Conservation (phyloP, 108 stramenopile species). For the Skeletonema potamos region DNA sequence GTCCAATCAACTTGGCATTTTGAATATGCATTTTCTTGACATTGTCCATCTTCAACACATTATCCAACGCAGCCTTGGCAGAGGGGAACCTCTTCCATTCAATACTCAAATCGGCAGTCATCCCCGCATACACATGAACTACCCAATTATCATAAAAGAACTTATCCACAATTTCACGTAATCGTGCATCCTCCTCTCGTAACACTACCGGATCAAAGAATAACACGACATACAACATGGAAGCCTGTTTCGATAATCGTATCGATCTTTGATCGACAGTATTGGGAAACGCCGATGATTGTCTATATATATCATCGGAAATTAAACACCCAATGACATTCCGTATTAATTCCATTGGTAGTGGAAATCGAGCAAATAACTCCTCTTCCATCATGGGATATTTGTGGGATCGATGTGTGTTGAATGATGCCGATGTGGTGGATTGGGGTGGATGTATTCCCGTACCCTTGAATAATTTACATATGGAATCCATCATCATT, state of each 20-base stretch:
- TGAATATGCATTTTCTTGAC: constrained; percentile 31
- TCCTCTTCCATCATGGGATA: constrained; percentile 37
- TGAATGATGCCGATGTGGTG: constrained; percentile 6
- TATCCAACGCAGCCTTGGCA: constrained; percentile 51
- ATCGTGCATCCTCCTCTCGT: constrained; percentile 28
- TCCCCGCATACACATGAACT: constrained; percentile 49
- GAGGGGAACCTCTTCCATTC: constrained; percentile 59
- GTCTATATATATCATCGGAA: constrained; percentile 63
- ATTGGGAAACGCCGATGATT: constrained; percentile 48
- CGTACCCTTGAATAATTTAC: constrained; percentile 42
- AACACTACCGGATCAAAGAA: constrained; percentile 55
- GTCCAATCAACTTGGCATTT: constrained; percentile 44
- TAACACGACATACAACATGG: constrained; percentile 64
- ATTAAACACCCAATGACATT: constrained; percentile 50
- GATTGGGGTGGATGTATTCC: constrained; percentile 16
- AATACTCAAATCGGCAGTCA: constrained; percentile 53
- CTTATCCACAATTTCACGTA: constrained; percentile 64
- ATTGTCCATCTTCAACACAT: constrained; percentile 27
- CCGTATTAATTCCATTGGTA: constrained; percentile 27
- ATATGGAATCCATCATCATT: constrained; percentile 50
- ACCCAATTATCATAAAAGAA: constrained; percentile 76
- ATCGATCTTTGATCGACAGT: constrained; percentile 63
- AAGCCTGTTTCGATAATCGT: constrained; percentile 61
- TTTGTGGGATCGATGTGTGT: constrained; percentile 22
- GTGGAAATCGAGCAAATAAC: constrained; percentile 49